phyloP scores from a whole-genome alignment of 768 basidiomycete species.

The Cantharellus cinnabarinus region DNA sequence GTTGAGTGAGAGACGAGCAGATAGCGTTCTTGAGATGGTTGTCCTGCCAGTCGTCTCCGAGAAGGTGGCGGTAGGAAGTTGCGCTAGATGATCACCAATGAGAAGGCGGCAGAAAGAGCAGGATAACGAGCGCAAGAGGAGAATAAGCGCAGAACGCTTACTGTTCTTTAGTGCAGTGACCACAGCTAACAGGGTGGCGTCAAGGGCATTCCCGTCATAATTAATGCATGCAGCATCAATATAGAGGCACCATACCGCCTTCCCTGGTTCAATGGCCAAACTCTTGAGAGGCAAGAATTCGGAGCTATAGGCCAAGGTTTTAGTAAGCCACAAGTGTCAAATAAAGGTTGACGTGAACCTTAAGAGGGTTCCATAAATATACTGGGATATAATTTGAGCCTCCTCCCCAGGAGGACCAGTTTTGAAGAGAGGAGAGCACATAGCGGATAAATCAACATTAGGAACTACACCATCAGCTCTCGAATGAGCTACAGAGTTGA shows the following conservation, averaged over 20 bases:
- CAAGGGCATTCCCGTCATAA: constrained; percentile 91
- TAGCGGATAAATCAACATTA: constrained; percentile 81
- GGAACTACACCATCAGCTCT: constrained; percentile 38
- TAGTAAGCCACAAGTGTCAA: background rate
- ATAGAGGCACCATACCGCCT: constrained; percentile 84
- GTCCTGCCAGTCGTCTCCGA: constrained; percentile 45
- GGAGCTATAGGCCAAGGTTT: constrained; percentile 26
- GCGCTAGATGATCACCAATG: constrained; percentile 24
- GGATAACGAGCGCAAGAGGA: background rate
- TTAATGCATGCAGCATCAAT: constrained; percentile 90
- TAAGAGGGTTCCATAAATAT: constrained; percentile 55
- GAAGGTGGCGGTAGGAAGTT: constrained; percentile 48
- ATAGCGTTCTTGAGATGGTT: constrained; percentile 34
- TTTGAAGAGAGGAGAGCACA: constrained; percentile 86
- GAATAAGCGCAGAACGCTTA: constrained; percentile 20
- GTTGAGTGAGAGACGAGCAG: constrained; percentile 26
- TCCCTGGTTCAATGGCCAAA: constrained; percentile 62
- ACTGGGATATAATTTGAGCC: constrained; percentile 74
- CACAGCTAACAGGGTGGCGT: constrained; percentile 75
- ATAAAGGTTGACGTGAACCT: background rate
- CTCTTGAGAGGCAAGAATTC: constrained; percentile 39
- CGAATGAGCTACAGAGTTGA: background rate
- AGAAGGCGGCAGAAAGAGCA: background rate
- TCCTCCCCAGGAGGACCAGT: constrained; percentile 91
- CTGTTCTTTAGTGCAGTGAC: constrained; percentile 72